phyloP scores from a whole-genome alignment of 768 basidiomycete genomes.

The Auriscalpium vulgare region DNA sequence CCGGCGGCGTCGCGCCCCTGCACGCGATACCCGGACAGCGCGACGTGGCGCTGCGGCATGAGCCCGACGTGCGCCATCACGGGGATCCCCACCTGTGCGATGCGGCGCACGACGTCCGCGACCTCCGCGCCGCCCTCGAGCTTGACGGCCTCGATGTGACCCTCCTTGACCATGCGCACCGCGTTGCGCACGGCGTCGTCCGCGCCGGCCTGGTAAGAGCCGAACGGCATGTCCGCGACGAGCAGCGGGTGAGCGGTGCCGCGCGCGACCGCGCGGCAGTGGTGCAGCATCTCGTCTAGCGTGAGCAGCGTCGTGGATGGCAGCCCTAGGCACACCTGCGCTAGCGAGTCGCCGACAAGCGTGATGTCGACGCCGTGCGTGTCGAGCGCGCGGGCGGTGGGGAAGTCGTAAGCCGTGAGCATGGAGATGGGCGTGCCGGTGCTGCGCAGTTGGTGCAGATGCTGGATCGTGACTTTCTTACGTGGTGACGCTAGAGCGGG shows the following conservation, averaged over 20 bases:
- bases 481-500: slow-evolving; percentile 28
- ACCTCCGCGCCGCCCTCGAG: slow-evolving; percentile 87
- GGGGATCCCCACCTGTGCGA: slow-evolving; percentile 79
- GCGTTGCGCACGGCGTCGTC: slow-evolving; percentile 68
- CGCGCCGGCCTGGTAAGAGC: slow-evolving; percentile 64
- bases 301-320: slow-evolving; percentile 79
- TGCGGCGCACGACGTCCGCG: slow-evolving; percentile 51
- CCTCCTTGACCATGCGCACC: slow-evolving; percentile 76
- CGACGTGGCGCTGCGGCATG: slow-evolving; percentile 78
- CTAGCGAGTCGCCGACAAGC: slow-evolving; percentile 92
- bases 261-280: slow-evolving; percentile 76
- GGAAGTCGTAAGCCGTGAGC: slow-evolving; percentile 95
- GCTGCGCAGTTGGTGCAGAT: slow-evolving; percentile 51
- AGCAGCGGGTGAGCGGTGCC: slow-evolving; percentile 80
- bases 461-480: slow-evolving; percentile 83
- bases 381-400: slow-evolving; percentile 64
- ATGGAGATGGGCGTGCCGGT: slow-evolving; percentile 74
- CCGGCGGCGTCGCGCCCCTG: slow-evolving; percentile 66
- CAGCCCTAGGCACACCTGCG: slow-evolving; percentile 93
- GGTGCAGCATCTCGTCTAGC: slow-evolving; percentile 89
- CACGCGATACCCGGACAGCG: slow-evolving; percentile 83
- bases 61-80: slow-evolving; percentile 94
- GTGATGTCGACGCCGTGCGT: slow-evolving; percentile 73
- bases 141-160: slow-evolving; percentile 81
- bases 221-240: slow-evolving; percentile 95